phyloP scores from a whole-genome alignment of 2,329 filamentous ascomycete genomes.

The Aspergillus udagawae region DNA sequence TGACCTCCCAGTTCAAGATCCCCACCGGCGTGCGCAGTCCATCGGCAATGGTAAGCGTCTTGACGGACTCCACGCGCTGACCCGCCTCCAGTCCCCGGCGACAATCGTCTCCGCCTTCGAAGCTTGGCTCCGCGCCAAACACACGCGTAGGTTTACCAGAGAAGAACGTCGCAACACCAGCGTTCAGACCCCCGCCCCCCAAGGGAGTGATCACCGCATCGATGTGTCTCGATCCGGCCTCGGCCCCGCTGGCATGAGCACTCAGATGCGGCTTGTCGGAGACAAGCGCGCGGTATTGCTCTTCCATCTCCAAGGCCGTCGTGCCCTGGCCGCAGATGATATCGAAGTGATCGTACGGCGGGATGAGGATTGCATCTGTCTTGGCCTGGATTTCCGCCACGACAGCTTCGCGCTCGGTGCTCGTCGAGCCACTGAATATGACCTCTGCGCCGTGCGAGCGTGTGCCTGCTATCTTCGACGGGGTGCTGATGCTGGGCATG shows the following conservation, averaged over 20 bases:
- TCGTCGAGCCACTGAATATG: conserved; percentile 77
- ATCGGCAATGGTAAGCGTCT: conserved; percentile 79
- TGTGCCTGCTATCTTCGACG: conserved; percentile 84
- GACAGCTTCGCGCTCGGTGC: conserved; percentile 73
- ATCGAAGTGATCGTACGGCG: conserved; percentile 88
- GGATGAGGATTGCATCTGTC: conserved; percentile 75
- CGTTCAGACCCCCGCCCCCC: conserved; percentile 84
- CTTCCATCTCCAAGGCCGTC: conserved; percentile 73
- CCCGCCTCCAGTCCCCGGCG: conserved; percentile 65
- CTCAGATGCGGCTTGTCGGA: conserved; percentile 23
- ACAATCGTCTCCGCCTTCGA: conserved; percentile 80
- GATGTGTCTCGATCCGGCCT: no score
- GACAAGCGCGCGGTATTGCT: conserved; percentile 62
- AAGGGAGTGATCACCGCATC: conserved; percentile 77
- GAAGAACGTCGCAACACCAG: conserved; percentile 71
- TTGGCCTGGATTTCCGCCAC: conserved; percentile 63
- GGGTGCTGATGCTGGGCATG: conserved; percentile 81
- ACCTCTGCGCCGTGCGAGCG: conserved; percentile 71
- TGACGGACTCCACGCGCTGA: conserved; percentile 62
- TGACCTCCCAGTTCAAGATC: conserved; percentile 68
- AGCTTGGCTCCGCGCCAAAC: conserved; percentile 82
- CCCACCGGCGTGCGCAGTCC: conserved; percentile 83
- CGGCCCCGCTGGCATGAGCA: conserved; percentile 14
- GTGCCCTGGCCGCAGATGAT: conserved; percentile 95
- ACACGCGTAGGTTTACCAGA: conserved; percentile 68